Evolutionary conservation across 1,284 basidiomycete species (phyloP), one percentile per base, ranked within the genome.

Genomic region (Sutorius eximius): DNA sequence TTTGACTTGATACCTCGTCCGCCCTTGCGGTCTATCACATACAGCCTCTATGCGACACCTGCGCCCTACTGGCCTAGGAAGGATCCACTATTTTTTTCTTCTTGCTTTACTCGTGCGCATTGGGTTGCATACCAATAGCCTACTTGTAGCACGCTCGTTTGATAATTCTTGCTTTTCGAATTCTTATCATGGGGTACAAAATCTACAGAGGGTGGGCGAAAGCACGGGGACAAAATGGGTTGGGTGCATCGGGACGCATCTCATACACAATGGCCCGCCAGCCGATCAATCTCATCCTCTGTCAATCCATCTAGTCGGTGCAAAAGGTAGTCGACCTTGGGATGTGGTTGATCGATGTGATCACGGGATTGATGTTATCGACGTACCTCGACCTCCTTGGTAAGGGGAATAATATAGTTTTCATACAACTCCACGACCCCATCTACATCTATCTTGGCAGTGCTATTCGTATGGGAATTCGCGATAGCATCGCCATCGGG

Each of bases 321-420:
- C 5, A 97, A 73, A 29, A 98, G 82, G 72, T 98, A 98, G 52
- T 97, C 93, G 42, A 98, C 92, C 94, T 97, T 67, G 36, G 13
- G 18, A 42, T 3, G 22, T 15, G 18, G 18, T 59, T 41, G 49
- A 46, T 49, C 24, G 47, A 51, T 34, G 52, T 55, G 51, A 48
- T 36, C 27, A 12, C 5, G 55, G 33, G 15, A 45, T 45, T 12
- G 53, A 16, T 18, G 33, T 36, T 20, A 29, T 53, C 55, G 10
- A 69, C 88, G 54, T 66, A 96, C 96, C 89, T 99, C 97, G 48
- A 99, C 94, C 66, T 96, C 93, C 74, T 96, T 98, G 6, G 97
- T 99, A 60, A 99, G 71, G 6, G 97, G 97, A 55, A 99, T 99
- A 61, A 99, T 94, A 69, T 90, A 95, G 64, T 89, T 89, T 69